Evolutionary conservation across 73 alveolate species (phyloP).

Genomic region (Paramecium biaurelia): DNA sequence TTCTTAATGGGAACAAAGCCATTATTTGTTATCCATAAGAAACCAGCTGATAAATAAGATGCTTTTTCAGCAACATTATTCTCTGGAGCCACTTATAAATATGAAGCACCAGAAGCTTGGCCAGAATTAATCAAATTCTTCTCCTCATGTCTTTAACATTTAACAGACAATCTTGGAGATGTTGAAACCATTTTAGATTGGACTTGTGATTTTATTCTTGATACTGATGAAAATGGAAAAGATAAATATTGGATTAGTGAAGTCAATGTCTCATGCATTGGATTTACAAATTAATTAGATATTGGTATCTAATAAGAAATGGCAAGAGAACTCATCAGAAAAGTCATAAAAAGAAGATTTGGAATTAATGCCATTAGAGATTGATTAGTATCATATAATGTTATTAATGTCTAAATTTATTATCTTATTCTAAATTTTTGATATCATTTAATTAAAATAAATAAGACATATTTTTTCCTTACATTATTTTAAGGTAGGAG

Average conservation of each 20-base stretch:
- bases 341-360: not conserved
- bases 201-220: not conserved
- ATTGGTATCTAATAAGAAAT: slow-evolving; percentile 18
- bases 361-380: not conserved
- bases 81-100: slow-evolving; percentile 15
- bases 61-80: slow-evolving; percentile 9
- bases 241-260: slow-evolving; percentile 29
- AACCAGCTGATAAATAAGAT: slow-evolving; percentile 22
- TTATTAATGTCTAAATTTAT: not conserved
- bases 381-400: not conserved
- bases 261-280: slow-evolving; percentile 35
- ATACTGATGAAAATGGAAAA: slow-evolving; percentile 38
- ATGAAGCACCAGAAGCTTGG: not conserved
- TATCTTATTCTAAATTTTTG: not conserved
- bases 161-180: slow-evolving; percentile 19
- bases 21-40: slow-evolving; percentile 6
- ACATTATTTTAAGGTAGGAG: too few relatives aligned
- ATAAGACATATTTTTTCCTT: too few relatives aligned
- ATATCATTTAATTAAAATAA: not conserved
- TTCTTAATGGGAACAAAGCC: slow-evolving; percentile 8
- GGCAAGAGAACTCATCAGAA: not conserved
- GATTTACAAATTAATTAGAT: slow-evolving; percentile 11
- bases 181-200: not conserved
- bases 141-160: not conserved
- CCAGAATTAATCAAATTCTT: not conserved